Base-by-base conservation (phyloP, 306 rosid genomes). In the Lathyrus aphaca region DNA sequence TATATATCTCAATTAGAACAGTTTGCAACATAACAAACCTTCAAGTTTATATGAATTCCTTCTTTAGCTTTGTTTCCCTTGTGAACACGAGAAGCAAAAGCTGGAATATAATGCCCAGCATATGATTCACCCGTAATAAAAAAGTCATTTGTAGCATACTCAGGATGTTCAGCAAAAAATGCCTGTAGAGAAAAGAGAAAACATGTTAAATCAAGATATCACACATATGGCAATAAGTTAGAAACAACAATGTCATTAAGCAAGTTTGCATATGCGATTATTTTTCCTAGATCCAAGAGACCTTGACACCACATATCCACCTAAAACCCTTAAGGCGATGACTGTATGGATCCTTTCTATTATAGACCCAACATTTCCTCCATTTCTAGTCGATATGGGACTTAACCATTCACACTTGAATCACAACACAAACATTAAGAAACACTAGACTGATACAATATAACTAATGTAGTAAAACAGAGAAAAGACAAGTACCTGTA, bases 51-150 rank as follows among this genome's bases (percentile, higher is more conserved):
- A 84, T 94, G 97, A 80, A 82, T 89, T 75, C 99, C 99, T 82
- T 88, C 96, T 32, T 87, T 94, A 49, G 89, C 97, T 80, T 90
- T 91, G 89, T 94, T 94, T 77, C 99, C 99, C 66, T 8, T 87
- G 44, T 88, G 96, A 29, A 94, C 87, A 70, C 97, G 90, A 69
- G 97, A 87, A 59, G 99, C 99, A 83, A 94, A 82, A 58, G 99
- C 99, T 32, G 99, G 99, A 80, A 94, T 94, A 50, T 94, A 94
- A 81, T 94, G 99, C 56, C 99, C 99, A 10, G 99, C 97, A 84
- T 94, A 94, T 56, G 99, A 94, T 69, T 94, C 99, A 37, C 97
- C 99, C 19, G 99, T 94, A 67, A 94, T 94, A 79, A 76, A 94
- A 42, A 94, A 91, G 76, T 94, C 96, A 81, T 94, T 90, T 48